Percentiles rank a stretch among this genome's conserved stretches.
phyloP scores from a whole-genome alignment of 2,329 filamentous ascomycete genomes.

The Dactylonectria macrodidyma region DNA sequence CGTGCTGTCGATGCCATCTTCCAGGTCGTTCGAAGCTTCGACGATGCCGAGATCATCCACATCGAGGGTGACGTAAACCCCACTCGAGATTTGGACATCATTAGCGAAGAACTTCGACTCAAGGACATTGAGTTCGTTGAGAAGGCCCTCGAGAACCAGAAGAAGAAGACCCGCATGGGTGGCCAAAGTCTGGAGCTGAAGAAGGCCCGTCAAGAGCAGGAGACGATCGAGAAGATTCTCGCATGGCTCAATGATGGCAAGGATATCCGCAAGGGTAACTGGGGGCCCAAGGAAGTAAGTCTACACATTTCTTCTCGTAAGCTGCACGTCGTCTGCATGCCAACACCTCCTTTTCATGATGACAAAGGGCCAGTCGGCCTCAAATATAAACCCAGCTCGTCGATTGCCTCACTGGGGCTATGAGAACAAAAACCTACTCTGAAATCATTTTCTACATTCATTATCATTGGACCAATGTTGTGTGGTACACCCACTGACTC shows the following conservation, averaged over 20 bases:
- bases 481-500: constrained; percentile 43
- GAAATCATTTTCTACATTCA: constrained; percentile 59
- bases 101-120: constrained; percentile 94
- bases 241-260: constrained; percentile 89
- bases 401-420: constrained; percentile 84
- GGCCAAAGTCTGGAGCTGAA: constrained; percentile 98
- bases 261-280: constrained; percentile 91
- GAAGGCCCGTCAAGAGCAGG: constrained; percentile 95
- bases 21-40: constrained; percentile 96
- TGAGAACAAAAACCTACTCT: constrained; percentile 88
- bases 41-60: constrained; percentile 99
- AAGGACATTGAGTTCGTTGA: constrained; percentile 99
- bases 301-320: constrained; percentile 40
- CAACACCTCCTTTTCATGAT: constrained; percentile 76
- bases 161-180: constrained; percentile 95
- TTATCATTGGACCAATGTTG: constrained; percentile 18
- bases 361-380: constrained; percentile 95
- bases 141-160: constrained; percentile 91
- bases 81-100: constrained; percentile 93
- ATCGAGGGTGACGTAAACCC: constrained; percentile 99
- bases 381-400: constrained; percentile 99
- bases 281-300: constrained; percentile 95
- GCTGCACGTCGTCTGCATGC: constrained; percentile 25
- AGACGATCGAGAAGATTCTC: constrained; percentile 91
- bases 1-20: constrained; percentile 98